These are phyloP conservation scores for Penicillium steckii DNA, from an alignment of 495 filamentous ascomycete genomes.

Conservation along the genomic window DNA sequence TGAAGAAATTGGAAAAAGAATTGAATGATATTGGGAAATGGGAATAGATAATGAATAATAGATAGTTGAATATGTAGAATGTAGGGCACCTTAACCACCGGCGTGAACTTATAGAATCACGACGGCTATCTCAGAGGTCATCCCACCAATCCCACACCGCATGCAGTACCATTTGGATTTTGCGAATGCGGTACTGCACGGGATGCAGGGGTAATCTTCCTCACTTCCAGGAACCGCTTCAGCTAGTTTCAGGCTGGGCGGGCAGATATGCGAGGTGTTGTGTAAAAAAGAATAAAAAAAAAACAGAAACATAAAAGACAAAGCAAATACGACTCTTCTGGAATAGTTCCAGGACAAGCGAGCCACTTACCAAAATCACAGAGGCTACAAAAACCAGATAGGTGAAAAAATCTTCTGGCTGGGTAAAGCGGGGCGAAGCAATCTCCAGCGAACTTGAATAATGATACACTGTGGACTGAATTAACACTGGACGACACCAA, in stretches of 20 bases:
- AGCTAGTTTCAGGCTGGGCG: slow-evolving; percentile 79
- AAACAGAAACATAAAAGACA: slow-evolving; percentile 10
- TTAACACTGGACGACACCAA: slow-evolving; percentile 28
- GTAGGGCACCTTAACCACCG: slow-evolving; percentile 90
- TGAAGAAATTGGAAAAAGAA: slow-evolving; percentile 10
- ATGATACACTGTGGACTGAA: slow-evolving; percentile 52
- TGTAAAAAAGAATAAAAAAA: slow-evolving; percentile 15
- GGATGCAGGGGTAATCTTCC: slow-evolving; percentile 90
- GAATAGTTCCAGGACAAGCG: slow-evolving; percentile 5
- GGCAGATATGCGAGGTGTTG: slow-evolving; percentile 88
- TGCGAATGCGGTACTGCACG: slow-evolving; percentile 73
- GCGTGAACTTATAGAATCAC: slow-evolving; percentile 59
- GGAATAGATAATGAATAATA: slow-evolving; percentile 16
- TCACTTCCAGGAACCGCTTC: slow-evolving; percentile 97
- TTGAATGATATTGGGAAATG: slow-evolving; percentile 24
- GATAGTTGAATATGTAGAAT: slow-evolving; percentile 46
- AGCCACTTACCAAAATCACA: slow-evolving; percentile 60
- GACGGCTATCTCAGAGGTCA: slow-evolving; percentile 78
- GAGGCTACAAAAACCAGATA: slow-evolving; percentile 63
- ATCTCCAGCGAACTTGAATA: slow-evolving; percentile 64
- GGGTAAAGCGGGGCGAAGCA: slow-evolving; percentile 56
- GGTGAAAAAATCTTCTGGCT: slow-evolving; percentile 66
- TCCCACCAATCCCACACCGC: slow-evolving; percentile 90
- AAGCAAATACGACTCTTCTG: slow-evolving; percentile 12
- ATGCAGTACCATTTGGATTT: slow-evolving; percentile 62